Base-by-base conservation (phyloP, 2,329 filamentous ascomycete species). In the Pseudofabraea citricarpa region DNA sequence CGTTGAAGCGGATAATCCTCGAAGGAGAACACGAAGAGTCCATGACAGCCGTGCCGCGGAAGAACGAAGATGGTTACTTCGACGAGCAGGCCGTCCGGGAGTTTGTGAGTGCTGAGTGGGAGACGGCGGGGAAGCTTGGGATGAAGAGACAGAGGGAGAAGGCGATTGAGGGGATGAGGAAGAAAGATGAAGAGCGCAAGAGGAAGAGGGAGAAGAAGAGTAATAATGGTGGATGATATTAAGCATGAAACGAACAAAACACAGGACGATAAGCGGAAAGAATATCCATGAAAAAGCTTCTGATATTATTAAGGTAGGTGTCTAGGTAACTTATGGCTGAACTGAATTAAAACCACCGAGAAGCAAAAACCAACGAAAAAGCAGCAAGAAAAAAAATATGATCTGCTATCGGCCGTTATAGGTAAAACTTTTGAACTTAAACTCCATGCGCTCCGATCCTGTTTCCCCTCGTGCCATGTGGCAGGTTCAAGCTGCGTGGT, bases 1-100 rank as follows among this genome's bases (percentile, higher is more conserved):
- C 69, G 1, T 51, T 82, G 32, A 74, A 69, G 55, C 67, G 60
- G 45, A 69, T 80, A 40, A 61, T 83, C 20, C 49, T 81, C 36
- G 61, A 72, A 2, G 65, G 61, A 0, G 66, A 75, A 24, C 33
- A 44, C 2, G 59, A 56, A 13, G 71, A 72, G 42, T 69, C 65
- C 0, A 52, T 68, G 2, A 9, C 51, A 4, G 56, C 60, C 0
- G 41, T 53, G 2, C 45, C 48, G 9, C 46, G 47, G 1, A 49
- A 71, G 15, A 58, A 67, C 20, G 47, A 50, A 0, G 50, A 68
- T 4, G 74, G 73, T 0, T 57, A 69, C n/a, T 76, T 68, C 44
- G 54, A 72, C 42, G 56, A 68, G 20, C 67, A 69, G 0, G 54
- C 57, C 2, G 67, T 76, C 2, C 49, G 51, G 5, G 45, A 48